These are phyloP conservation scores for Anisogramma anomala DNA, from an alignment of 2,329 filamentous ascomycete species.

Conservation along the genomic window DNA sequence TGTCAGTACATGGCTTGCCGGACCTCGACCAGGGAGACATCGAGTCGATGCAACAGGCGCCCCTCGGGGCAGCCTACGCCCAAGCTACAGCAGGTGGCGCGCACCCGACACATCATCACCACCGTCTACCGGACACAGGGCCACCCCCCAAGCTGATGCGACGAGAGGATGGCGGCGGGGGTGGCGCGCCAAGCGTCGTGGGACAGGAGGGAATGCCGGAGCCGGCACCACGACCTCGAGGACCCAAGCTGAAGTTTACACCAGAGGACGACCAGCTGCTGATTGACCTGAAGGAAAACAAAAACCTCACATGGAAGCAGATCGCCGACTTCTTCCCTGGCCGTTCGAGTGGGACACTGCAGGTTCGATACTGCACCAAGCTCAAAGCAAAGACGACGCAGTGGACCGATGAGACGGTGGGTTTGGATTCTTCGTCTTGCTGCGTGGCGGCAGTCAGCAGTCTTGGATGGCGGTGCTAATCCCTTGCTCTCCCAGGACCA, in stretches of 20 bases:
- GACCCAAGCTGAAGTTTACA: constrained; percentile 88
- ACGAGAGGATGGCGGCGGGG: constrained; percentile 38
- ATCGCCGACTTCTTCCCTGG: constrained; percentile 95
- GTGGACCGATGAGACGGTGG: constrained; percentile 89
- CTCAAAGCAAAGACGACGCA: constrained; percentile 86
- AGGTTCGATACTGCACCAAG: constrained; percentile 92
- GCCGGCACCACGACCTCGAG: constrained; percentile 68
- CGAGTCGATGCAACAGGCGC: constrained; percentile 41
- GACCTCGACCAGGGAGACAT: constrained; percentile 45
- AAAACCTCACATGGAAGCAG: constrained; percentile 93
- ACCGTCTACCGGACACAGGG: constrained; percentile 63
- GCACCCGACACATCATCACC: constrained; percentile 63
- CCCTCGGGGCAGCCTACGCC: constrained; percentile 40
- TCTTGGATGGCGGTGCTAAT: background rate
- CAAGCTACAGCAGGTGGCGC: constrained; percentile 34
- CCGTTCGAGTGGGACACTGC: constrained; percentile 76
- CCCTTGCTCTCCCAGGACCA: constrained; percentile 47
- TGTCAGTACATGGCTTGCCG: constrained; percentile 38
- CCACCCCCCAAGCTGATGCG: constrained; percentile 58
- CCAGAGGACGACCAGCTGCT: constrained; percentile 81
- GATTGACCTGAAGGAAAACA: constrained; percentile 86
- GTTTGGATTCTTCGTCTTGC: constrained; percentile 25
- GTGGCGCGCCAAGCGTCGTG: constrained; percentile 71
- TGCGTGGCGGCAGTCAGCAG: no score
- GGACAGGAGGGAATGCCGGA: constrained; percentile 78